phyloP scores from a whole-genome alignment of 2,329 filamentous ascomycete species.

The Penicillium sp. region DNA sequence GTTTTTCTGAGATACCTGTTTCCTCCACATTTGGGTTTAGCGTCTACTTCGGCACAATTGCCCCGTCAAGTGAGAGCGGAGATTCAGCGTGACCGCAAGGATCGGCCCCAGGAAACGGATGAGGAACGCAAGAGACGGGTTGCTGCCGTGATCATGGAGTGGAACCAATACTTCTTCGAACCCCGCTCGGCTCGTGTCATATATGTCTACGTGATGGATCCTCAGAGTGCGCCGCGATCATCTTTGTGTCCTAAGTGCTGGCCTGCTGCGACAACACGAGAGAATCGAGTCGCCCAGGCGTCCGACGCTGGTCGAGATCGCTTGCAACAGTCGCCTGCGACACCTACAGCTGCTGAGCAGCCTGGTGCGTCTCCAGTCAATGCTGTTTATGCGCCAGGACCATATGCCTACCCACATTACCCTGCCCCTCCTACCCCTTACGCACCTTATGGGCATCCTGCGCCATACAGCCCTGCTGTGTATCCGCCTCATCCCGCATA shows the following conservation, averaged over 20 bases:
- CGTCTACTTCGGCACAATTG: conserved; percentile 30
- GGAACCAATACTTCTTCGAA: conserved; percentile 39
- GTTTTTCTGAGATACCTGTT: conserved; percentile 38
- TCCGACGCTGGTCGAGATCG: too few relatives aligned
- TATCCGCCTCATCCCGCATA: too few relatives aligned
- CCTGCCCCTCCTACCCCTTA: too few relatives aligned
- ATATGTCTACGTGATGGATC: conserved; percentile 30
- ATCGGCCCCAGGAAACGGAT: conserved; percentile 36
- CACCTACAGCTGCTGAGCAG: too few relatives aligned
- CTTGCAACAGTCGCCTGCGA: too few relatives aligned
- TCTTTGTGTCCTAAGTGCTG: conserved; percentile 30
- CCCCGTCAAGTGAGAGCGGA: conserved; percentile 34
- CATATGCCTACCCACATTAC: too few relatives aligned
- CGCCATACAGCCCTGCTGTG: too few relatives aligned
- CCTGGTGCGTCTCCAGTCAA: too few relatives aligned
- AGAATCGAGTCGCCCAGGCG: too few relatives aligned
- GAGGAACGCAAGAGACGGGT: conserved; percentile 35
- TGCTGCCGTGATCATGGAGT: conserved; percentile 35
- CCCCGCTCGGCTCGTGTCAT: conserved; percentile 29
- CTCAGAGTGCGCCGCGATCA: conserved; percentile 27
- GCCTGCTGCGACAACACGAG: too few relatives aligned
- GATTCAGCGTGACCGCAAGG: conserved; percentile 36
- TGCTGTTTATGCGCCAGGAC: too few relatives aligned
- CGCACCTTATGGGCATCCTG: too few relatives aligned
- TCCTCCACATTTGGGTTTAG: conserved; percentile 33